These are phyloP conservation scores for Crithidia brevicula DNA, from an alignment of 208 protist genomes.

Conservation along the genomic window DNA sequence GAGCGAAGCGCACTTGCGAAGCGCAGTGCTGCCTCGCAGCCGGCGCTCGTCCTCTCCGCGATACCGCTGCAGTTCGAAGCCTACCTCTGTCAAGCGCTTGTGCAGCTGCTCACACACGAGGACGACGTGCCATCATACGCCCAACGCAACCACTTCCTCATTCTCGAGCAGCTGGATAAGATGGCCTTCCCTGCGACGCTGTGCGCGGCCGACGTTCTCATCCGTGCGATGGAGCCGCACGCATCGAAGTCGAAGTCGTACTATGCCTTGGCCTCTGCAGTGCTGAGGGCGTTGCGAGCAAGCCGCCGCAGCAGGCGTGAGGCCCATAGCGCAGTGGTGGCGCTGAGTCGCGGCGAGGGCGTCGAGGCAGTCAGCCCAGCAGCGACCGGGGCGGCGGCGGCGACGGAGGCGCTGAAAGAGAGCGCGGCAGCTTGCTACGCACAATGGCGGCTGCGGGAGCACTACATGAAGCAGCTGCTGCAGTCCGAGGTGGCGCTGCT, in stretches of 20 bases:
- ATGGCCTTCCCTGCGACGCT: constrained; percentile 55
- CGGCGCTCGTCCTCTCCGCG: neutral
- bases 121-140: constrained; percentile 56
- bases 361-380: neutral
- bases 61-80: constrained; percentile 62
- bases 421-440: constrained; percentile 29
- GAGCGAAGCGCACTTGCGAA: neutral
- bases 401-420: neutral
- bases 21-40: neutral
- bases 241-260: constrained; percentile 56
- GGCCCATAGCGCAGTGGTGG: constrained; percentile 9
- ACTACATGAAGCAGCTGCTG: constrained; percentile 56
- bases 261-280: constrained; percentile 71
- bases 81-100: constrained; percentile 52
- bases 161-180: constrained; percentile 74
- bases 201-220: constrained; percentile 53
- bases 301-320: constrained; percentile 28
- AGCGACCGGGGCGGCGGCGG: neutral
- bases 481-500: constrained; percentile 35
- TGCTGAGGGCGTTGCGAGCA: constrained; percentile 60
- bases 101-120: constrained; percentile 56
- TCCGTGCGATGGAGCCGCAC: constrained; percentile 60
- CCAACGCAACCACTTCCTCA: constrained; percentile 67
- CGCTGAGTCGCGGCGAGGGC: constrained; percentile 17
- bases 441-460: constrained; percentile 48